These are phyloP conservation scores for Colletotrichum viniferum DNA, from an alignment of 2,329 filamentous ascomycete genomes.

Conservation along the genomic window DNA sequence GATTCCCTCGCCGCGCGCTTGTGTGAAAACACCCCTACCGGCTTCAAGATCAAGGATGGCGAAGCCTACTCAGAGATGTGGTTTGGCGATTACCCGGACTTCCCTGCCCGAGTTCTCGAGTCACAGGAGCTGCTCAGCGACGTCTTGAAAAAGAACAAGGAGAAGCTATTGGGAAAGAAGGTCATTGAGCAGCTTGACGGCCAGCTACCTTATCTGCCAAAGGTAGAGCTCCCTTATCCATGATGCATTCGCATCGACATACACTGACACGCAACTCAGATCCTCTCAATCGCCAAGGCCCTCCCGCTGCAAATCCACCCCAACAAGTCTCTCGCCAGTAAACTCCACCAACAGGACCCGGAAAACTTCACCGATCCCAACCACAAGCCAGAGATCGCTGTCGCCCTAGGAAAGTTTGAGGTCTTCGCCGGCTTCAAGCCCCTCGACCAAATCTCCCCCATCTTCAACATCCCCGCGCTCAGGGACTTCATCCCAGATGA, in stretches of 20 bases:
- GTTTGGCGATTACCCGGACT: slow-evolving; percentile 78
- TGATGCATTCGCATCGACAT: neutral
- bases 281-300: slow-evolving; percentile 77
- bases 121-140: slow-evolving; percentile 69
- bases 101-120: slow-evolving; percentile 67
- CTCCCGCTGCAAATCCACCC: slow-evolving; percentile 78
- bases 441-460: slow-evolving; percentile 58
- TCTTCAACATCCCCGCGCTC: slow-evolving; percentile 63
- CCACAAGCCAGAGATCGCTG: slow-evolving; percentile 81
- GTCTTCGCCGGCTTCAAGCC: slow-evolving; percentile 79
- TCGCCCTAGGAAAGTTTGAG: slow-evolving; percentile 74
- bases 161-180: slow-evolving; percentile 66
- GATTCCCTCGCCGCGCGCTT: slow-evolving; percentile 69
- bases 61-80: slow-evolving; percentile 71
- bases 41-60: slow-evolving; percentile 68
- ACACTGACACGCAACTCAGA: slow-evolving; percentile 35
- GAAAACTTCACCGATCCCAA: slow-evolving; percentile 73
- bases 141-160: slow-evolving; percentile 64
- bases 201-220: slow-evolving; percentile 75
- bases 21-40: slow-evolving; percentile 66
- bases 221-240: slow-evolving; percentile 43
- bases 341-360: slow-evolving; percentile 68
- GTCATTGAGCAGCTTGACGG: slow-evolving; percentile 63
- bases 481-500: slow-evolving; percentile 54
- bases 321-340: slow-evolving; percentile 67